A percentile compares a stretch with the other conserved stretches of the same genome.
These are phyloP conservation scores for Trichomonas vaginalis DNA, from an alignment of 208 protist genomes.

Conservation along the genomic window DNA sequence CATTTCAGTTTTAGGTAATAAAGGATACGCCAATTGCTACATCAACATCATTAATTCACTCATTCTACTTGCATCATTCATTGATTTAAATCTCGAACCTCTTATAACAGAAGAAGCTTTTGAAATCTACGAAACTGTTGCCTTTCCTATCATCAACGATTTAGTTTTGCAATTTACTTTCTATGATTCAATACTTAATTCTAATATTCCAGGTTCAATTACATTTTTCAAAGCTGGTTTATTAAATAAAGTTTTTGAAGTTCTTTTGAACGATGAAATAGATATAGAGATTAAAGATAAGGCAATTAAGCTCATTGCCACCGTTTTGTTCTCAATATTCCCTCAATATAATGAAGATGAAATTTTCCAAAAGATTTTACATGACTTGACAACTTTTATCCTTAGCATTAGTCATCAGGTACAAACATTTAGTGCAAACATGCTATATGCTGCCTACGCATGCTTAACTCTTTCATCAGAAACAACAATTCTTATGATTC, in stretches of 20 bases:
- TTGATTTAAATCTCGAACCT: neutral
- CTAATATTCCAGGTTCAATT: neutral
- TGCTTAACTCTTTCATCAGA: too few relatives aligned
- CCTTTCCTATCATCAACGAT: neutral
- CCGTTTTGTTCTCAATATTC: neutral
- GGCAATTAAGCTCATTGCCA: neutral
- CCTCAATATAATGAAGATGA: neutral
- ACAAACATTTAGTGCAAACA: neutral
- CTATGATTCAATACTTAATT: neutral
- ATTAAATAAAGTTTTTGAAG: neutral
- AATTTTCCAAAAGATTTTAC: neutral
- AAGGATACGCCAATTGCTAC: neutral
- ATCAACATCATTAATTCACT: neutral
- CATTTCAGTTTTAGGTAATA: neutral
- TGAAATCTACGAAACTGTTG: neutral
- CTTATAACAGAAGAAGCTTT: neutral
- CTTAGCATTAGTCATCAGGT: neutral
- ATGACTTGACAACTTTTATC: neutral
- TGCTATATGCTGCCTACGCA: neutral
- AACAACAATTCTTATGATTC: too few relatives aligned
- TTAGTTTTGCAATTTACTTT: neutral
- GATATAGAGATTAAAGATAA: neutral
- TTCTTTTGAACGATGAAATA: neutral
- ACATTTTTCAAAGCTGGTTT: neutral
- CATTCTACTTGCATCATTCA: neutral